Conservation (phyloP, 495 filamentous ascomycete species). For the Xylaria longipes region DNA sequence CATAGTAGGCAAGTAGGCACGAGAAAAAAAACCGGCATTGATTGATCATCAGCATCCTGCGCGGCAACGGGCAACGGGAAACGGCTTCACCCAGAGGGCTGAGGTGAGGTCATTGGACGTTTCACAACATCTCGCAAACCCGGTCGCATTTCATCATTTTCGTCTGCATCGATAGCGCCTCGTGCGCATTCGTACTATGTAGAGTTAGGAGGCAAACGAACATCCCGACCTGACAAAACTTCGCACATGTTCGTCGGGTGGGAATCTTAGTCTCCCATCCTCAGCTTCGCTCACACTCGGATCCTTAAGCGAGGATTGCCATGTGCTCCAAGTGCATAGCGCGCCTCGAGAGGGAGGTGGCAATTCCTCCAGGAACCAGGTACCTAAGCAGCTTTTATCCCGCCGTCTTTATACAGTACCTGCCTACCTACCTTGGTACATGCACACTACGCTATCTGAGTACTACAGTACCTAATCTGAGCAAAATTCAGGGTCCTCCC, state of each 20-base stretch:
- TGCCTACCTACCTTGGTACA: neutral
- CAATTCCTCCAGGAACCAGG: constrained; percentile 21
- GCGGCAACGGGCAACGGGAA: neutral
- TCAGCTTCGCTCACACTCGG: constrained; percentile 1
- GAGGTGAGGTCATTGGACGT: constrained; percentile 14
- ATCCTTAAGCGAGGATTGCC: constrained; percentile 10
- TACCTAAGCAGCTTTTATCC: neutral
- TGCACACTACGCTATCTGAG: neutral
- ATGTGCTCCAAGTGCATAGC: constrained; percentile 18
- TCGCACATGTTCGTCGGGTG: constrained; percentile 11
- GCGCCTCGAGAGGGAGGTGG: neutral
- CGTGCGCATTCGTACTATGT: neutral
- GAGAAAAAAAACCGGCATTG: neutral
- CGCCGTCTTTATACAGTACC: constrained; percentile 14
- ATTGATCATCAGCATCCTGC: neutral
- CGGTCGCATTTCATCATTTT: constrained; percentile 17
- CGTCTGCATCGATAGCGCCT: neutral
- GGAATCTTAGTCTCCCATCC: neutral
- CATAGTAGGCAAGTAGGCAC: neutral
- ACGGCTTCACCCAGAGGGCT: neutral
- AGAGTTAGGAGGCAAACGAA: neutral
- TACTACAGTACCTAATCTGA: neutral
- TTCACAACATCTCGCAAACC: constrained; percentile 1
- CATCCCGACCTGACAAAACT: neutral
- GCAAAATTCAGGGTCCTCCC: constrained; percentile 24